These are phyloP conservation scores for Bipolaris cookei DNA, from an alignment of 2,329 filamentous ascomycete genomes.

Conservation along the genomic window DNA sequence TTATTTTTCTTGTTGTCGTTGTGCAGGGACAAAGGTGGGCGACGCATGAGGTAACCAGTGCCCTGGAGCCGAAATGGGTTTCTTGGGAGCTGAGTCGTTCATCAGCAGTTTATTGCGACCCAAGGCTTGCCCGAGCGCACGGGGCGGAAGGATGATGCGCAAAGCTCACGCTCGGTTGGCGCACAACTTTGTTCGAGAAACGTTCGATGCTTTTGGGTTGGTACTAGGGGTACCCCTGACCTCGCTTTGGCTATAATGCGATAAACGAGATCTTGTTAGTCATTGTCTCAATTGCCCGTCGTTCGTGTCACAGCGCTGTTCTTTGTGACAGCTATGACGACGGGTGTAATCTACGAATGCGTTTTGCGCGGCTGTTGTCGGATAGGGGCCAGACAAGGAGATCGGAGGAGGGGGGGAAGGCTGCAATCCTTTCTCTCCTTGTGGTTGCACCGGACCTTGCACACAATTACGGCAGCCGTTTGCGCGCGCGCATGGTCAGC, in stretches of 20 bases:
- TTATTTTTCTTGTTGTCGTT: no score
- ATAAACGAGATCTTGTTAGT: constrained; percentile 21
- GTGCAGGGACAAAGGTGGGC: neutral
- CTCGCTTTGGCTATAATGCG: constrained; percentile 17
- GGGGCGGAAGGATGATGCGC: constrained; percentile 26
- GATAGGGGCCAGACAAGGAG: neutral
- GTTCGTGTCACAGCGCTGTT: neutral
- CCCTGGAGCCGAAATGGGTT: neutral
- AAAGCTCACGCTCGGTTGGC: constrained; percentile 33
- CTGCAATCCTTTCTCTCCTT: neutral
- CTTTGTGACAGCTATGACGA: neutral
- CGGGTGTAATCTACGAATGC: neutral
- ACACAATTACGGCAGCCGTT: constrained; percentile 4
- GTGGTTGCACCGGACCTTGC: constrained; percentile 19
- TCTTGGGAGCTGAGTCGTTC: constrained; percentile 4
- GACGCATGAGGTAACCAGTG: neutral
- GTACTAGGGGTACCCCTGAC: constrained; percentile 32
- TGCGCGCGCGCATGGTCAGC: constrained; percentile 15
- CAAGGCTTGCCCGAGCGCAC: constrained; percentile 3
- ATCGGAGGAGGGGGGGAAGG: neutral
- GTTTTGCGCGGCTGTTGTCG: neutral
- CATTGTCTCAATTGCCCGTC: constrained; percentile 1
- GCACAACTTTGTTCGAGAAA: constrained; percentile 28
- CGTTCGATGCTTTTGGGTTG: constrained; percentile 22
- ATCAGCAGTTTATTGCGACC: neutral